Conservation (phyloP, 1,139 yeast genomes). For the Kodamaea sp. region DNA sequence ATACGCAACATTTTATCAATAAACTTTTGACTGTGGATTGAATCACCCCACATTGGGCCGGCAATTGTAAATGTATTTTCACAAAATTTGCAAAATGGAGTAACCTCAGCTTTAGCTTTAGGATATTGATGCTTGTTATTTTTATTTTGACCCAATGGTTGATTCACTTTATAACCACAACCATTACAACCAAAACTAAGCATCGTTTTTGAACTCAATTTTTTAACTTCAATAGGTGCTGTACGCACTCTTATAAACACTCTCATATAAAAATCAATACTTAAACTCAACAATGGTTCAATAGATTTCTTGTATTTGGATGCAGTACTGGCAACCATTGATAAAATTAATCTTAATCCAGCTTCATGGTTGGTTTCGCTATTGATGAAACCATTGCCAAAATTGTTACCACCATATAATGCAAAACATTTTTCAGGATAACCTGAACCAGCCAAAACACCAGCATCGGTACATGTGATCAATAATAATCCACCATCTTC, state of each 20-base stretch:
- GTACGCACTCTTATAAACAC: slow-evolving; percentile 73
- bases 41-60: slow-evolving; percentile 96
- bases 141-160: slow-evolving; percentile 62
- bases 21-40: slow-evolving; percentile 65
- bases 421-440: slow-evolving; percentile 97
- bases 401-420: slow-evolving; percentile 69
- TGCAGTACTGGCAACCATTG: slow-evolving; percentile 74
- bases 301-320: slow-evolving; percentile 84
- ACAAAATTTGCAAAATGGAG: slow-evolving; percentile 58
- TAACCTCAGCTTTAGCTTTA: slow-evolving; percentile 13
- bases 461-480: slow-evolving; percentile 94
- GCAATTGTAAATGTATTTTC: slow-evolving; percentile 68
- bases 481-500: slow-evolving; percentile 79
- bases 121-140: slow-evolving; percentile 36
- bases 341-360: slow-evolving; percentile 79
- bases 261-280: slow-evolving; percentile 91
- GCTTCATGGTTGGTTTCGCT: slow-evolving; percentile 90
- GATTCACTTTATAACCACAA: slow-evolving; percentile 70
- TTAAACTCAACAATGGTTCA: slow-evolving; percentile 79
- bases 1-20: slow-evolving; percentile 58
- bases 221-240: slow-evolving; percentile 78
- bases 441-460: slow-evolving; percentile 92
- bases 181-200: slow-evolving; percentile 81
- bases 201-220: slow-evolving; percentile 70
- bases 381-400: slow-evolving; percentile 65